A percentile compares a stretch with the other conserved stretches of the same genome.
These are phyloP conservation scores for Colletotrichum camelliae DNA, from an alignment of 2,329 filamentous ascomycete species.

Conservation along the genomic window DNA sequence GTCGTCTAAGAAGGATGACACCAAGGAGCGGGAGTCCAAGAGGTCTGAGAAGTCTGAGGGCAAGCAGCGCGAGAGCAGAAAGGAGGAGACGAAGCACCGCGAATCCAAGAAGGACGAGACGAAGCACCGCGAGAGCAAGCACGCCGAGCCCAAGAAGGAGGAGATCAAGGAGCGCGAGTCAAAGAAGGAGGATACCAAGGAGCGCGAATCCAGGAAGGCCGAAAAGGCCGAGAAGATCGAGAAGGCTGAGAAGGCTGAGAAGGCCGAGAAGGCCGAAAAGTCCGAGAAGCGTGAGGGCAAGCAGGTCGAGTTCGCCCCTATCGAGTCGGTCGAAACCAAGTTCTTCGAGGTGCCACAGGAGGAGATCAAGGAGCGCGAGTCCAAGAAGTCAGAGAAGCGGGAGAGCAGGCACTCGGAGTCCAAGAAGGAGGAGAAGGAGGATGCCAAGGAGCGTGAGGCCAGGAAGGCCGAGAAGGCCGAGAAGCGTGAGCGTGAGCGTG, in stretches of 20 bases:
- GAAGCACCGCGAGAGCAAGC: background rate
- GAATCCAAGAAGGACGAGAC: background rate
- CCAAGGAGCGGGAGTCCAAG: background rate
- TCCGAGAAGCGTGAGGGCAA: background rate
- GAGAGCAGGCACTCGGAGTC: too few relatives aligned
- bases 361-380: background rate
- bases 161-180: background rate
- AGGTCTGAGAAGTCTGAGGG: background rate
- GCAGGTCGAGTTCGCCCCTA: background rate
- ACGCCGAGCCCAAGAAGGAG: background rate
- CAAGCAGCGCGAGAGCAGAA: background rate
- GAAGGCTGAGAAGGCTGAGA: background rate
- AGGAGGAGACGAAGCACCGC: background rate
- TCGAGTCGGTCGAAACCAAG: background rate
- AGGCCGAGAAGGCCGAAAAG: background rate
- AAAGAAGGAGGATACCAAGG: background rate
- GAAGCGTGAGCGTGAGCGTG: background rate
- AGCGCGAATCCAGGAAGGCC: background rate
- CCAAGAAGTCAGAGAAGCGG: too few relatives aligned
- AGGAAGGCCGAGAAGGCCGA: background rate
- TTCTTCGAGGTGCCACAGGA: background rate
- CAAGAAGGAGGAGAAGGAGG: too few relatives aligned
- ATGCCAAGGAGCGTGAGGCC: too few relatives aligned
- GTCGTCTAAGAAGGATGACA: background rate
- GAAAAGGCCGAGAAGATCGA: background rate